Evolutionary conservation across 164 flowering plant genomes (phyloP).

Genomic region (Houttuynia cordata): DNA sequence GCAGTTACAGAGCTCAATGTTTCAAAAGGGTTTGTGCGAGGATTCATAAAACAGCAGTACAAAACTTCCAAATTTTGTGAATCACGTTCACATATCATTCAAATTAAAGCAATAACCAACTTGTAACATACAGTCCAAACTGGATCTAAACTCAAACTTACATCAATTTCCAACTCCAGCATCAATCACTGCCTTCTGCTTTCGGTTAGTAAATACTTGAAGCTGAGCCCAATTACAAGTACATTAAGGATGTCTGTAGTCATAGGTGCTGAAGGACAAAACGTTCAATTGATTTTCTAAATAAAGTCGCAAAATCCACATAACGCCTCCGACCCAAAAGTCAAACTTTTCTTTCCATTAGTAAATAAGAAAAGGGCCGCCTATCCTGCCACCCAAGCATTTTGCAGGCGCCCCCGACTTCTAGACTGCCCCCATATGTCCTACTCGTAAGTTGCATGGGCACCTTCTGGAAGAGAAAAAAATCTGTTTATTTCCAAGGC

Average conservation of each 20-base stretch:
- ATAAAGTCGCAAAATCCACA: constrained; percentile 61
- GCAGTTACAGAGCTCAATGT: constrained; percentile 44
- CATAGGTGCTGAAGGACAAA: constrained; percentile 64
- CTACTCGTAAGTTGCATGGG: no score
- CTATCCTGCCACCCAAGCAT: no score
- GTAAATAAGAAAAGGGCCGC: constrained; percentile 3
- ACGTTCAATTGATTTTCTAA: constrained; percentile 81
- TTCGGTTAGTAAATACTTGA: constrained; percentile 22
- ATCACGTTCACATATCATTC: no score
- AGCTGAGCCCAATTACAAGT: constrained; percentile 33
- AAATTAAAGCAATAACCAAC: no score
- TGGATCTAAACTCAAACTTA: constrained; percentile 22
- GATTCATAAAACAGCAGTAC: constrained; percentile 65
- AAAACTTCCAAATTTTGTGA: constrained; percentile 59
- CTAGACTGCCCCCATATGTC: no score
- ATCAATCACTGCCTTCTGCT: constrained; percentile 30
- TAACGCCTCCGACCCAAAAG: constrained; percentile 65
- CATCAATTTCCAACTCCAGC: constrained; percentile 78
- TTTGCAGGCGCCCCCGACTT: no score
- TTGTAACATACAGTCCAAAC: no score
- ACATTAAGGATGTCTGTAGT: constrained; percentile 58
- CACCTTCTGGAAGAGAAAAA: no score
- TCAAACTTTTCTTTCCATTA: constrained; percentile 5
- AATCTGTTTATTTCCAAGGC: no score
- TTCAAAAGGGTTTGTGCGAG: constrained; percentile 51